phyloP scores from a whole-genome alignment of 2,329 filamentous ascomycete genomes.

The Aspergillus ruber region DNA sequence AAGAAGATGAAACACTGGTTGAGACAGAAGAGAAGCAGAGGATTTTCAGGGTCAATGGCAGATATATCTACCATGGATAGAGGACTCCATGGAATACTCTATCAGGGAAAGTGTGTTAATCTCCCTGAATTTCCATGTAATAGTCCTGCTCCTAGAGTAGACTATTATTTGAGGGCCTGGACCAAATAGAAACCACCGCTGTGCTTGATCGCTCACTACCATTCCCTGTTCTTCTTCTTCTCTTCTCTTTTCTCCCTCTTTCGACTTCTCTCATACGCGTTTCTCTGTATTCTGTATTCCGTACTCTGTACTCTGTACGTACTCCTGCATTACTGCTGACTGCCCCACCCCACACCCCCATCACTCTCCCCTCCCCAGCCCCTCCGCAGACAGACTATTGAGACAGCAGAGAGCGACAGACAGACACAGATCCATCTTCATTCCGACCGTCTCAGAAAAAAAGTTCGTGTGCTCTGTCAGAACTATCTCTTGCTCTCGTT shows the following conservation, averaged over 20 bases:
- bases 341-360: not conserved
- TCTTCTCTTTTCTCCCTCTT: not conserved
- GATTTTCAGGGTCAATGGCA: not conserved
- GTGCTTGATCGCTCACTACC: not conserved
- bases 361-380: slow-evolving; percentile 8
- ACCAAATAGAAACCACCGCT: not conserved
- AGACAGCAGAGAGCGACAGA: not conserved
- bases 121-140: not conserved
- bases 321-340: not conserved
- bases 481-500: too few relatives aligned
- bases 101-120: not conserved
- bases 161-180: too few relatives aligned
- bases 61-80: not conserved
- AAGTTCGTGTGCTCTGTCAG: too few relatives aligned
- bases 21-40: slow-evolving; percentile 6
- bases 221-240: slow-evolving; percentile 1
- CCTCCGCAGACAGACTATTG: slow-evolving; percentile 9
- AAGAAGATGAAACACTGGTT: slow-evolving; percentile 18
- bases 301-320: not conserved
- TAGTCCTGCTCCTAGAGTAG: not conserved
- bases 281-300: not conserved
- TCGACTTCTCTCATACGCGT: not conserved
- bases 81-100: not conserved
- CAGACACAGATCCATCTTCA: too few relatives aligned
- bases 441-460: too few relatives aligned